Conservation (phyloP, 805 yeast species). For the Ogataea sp. region DNA sequence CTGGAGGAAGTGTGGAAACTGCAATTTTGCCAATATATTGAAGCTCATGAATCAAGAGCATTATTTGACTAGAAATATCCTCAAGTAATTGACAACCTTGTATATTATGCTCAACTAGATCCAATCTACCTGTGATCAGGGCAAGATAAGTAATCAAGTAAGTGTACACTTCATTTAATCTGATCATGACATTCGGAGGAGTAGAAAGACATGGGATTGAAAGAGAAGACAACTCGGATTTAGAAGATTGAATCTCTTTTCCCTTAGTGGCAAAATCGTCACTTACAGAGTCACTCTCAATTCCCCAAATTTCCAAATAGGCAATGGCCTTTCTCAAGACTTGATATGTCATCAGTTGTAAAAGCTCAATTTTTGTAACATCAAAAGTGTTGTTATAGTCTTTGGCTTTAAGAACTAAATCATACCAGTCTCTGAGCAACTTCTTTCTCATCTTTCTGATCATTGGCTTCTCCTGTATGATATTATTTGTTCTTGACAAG, state of each 20-base stretch:
- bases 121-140: constrained; percentile 66
- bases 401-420: constrained; percentile 66
- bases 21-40: constrained; percentile 17
- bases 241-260: too few relatives aligned
- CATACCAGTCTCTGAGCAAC: constrained; percentile 74
- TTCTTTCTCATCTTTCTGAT: constrained; percentile 61
- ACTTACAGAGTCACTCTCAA: constrained; percentile 44
- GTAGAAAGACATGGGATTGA: constrained; percentile 30
- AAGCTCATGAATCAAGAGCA: constrained; percentile 54
- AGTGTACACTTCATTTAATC: constrained; percentile 59
- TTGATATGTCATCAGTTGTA: constrained; percentile 58
- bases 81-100: constrained; percentile 64
- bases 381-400: constrained; percentile 61
- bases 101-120: constrained; percentile 66
- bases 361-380: constrained; percentile 47
- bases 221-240: constrained; percentile 18
- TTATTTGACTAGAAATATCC: constrained; percentile 59
- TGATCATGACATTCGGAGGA: constrained; percentile 55
- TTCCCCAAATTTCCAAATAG: constrained; percentile 66
- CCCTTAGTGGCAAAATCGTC: too few relatives aligned
- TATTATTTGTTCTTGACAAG: constrained; percentile 63
- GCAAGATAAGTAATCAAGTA: constrained; percentile 55
- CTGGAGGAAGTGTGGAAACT: constrained; percentile 13
- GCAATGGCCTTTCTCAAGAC: constrained; percentile 56
- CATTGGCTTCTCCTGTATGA: constrained; percentile 54